These are phyloP conservation scores for Erythrophleum fordii DNA, from an alignment of 306 rosid species.

Conservation along the genomic window DNA sequence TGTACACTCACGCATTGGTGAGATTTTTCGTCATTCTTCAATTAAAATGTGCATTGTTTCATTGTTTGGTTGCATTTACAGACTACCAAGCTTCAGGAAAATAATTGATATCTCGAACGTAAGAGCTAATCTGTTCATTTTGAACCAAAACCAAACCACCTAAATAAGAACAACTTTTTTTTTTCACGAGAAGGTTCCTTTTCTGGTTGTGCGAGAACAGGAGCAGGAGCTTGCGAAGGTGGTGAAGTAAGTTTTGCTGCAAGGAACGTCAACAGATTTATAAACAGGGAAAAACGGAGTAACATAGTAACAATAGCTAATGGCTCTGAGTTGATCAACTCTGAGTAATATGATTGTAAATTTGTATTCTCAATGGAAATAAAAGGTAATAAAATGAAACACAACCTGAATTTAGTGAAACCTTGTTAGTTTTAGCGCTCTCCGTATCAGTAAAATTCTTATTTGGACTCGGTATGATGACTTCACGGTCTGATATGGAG, in stretches of 20 bases:
- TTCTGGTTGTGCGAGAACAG: conserved; percentile 43
- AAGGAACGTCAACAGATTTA: conserved; percentile 40
- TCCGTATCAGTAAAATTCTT: conserved; percentile 46
- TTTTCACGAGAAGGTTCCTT: conserved; percentile 61
- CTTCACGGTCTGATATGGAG: conserved; percentile 48
- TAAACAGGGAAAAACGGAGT: not conserved
- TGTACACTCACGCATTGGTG: conserved; percentile 22
- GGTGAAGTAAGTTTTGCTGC: conserved; percentile 58
- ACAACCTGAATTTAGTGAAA: conserved; percentile 62
- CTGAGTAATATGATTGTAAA: not conserved
- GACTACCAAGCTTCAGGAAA: conserved; percentile 31
- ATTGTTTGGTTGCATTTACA: conserved; percentile 27
- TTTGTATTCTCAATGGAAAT: conserved; percentile 4
- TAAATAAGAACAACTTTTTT: conserved; percentile 68
- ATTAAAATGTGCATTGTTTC: not conserved
- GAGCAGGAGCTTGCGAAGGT: conserved; percentile 47
- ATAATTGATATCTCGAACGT: not conserved
- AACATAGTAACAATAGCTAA: conserved; percentile 1
- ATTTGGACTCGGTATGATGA: conserved; percentile 40
- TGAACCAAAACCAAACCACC: conserved; percentile 89
- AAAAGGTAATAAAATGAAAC: conserved; percentile 16
- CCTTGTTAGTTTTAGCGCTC: conserved; percentile 46
- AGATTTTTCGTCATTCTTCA: not conserved
- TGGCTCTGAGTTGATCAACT: not conserved
- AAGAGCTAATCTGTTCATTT: conserved; percentile 47